Percentiles rank a stretch among this genome's conserved stretches.
Conservation (phyloP, 2,329 filamentous ascomycete genomes). For the Rugonectria rugulosa region DNA sequence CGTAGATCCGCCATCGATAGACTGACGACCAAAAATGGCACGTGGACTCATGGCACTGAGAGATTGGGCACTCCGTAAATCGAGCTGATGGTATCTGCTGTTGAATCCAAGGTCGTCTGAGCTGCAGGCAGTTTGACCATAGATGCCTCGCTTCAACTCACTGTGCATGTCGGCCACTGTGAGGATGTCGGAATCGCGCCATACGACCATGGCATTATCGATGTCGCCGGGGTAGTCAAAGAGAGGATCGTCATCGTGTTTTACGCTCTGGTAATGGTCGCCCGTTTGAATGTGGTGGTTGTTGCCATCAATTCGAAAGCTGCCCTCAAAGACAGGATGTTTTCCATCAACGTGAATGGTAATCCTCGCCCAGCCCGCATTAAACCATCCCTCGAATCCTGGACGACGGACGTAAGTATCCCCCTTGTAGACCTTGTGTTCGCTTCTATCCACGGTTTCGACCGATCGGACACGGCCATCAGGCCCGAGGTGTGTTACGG, state of each 20-base stretch:
- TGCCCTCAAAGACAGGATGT: slow-evolving; percentile 86
- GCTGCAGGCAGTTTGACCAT: slow-evolving; percentile 64
- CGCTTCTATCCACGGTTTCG: slow-evolving; percentile 75
- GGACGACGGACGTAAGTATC: slow-evolving; percentile 72
- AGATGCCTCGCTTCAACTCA: slow-evolving; percentile 69
- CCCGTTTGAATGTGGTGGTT: slow-evolving; percentile 87
- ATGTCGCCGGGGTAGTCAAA: slow-evolving; percentile 56
- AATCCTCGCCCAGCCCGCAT: slow-evolving; percentile 87
- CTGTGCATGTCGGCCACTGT: slow-evolving; percentile 50
- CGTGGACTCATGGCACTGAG: slow-evolving; percentile 69
- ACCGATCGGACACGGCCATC: slow-evolving; percentile 73
- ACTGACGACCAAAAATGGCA: slow-evolving; percentile 76
- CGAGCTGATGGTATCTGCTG: slow-evolving; percentile 70
- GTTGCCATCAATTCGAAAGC: slow-evolving; percentile 81
- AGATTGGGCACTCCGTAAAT: slow-evolving; percentile 57
- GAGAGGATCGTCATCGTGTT: slow-evolving; percentile 74
- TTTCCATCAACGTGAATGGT: slow-evolving; percentile 78
- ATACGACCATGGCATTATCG: slow-evolving; percentile 87
- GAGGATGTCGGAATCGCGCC: slow-evolving; percentile 86
- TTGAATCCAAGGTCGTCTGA: slow-evolving; percentile 86
- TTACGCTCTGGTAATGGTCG: slow-evolving; percentile 76
- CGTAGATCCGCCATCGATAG: slow-evolving; percentile 69
- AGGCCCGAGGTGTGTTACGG: slow-evolving; percentile 73
- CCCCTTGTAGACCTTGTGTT: slow-evolving; percentile 87
- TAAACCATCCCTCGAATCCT: slow-evolving; percentile 72